A percentile compares a stretch with the other conserved stretches of the same genome.
Evolutionary conservation across 352 stramenopile species (phyloP).

Genomic region (Pythium guiyangense): DNA sequence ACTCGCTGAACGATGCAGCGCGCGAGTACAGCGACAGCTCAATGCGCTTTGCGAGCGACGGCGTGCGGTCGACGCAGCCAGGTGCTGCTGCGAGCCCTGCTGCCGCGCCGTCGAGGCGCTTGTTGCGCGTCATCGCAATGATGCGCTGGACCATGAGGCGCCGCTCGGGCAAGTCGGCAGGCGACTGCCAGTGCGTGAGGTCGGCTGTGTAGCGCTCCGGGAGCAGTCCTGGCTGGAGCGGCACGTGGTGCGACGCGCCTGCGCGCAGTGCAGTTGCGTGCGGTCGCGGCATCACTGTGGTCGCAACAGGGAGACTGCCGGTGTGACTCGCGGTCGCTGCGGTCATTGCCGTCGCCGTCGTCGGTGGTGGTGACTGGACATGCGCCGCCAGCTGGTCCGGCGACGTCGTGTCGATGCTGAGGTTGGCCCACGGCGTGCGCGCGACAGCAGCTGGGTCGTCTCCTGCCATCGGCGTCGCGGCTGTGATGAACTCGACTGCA

Average conservation of each 20-base stretch:
- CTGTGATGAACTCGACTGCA: slow-evolving; percentile 18
- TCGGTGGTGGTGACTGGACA: slow-evolving; percentile 12
- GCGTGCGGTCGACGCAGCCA: slow-evolving; percentile 48
- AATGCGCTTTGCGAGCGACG: slow-evolving; percentile 82
- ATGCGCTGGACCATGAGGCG: slow-evolving; percentile 85
- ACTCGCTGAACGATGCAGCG: slow-evolving; percentile 79
- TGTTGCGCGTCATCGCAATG: slow-evolving; percentile 81
- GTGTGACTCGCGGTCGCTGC: slow-evolving; percentile 1
- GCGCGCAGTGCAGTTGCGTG: slow-evolving; percentile 40
- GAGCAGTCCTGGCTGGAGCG: slow-evolving; percentile 48
- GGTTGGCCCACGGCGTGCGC: slow-evolving; percentile 64
- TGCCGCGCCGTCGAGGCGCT: slow-evolving; percentile 27
- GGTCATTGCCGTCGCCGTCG: slow-evolving; percentile 14
- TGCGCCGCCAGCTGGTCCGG: neutral
- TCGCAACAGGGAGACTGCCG: slow-evolving; percentile 1
- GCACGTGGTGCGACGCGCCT: slow-evolving; percentile 35
- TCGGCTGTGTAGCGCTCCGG: slow-evolving; percentile 77
- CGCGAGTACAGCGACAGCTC: slow-evolving; percentile 83
- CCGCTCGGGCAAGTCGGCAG: slow-evolving; percentile 69
- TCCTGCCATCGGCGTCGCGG: slow-evolving; percentile 9
- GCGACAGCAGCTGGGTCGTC: neutral
- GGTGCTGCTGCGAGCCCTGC: slow-evolving; percentile 17
- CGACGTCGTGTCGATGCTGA: slow-evolving; percentile 57
- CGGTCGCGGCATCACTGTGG: neutral
- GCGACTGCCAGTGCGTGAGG: slow-evolving; percentile 81